A percentile compares a stretch with the other conserved stretches of the same genome.
Conservation (phyloP, 345 rosid genomes). For the Lepidium sativum region DNA sequence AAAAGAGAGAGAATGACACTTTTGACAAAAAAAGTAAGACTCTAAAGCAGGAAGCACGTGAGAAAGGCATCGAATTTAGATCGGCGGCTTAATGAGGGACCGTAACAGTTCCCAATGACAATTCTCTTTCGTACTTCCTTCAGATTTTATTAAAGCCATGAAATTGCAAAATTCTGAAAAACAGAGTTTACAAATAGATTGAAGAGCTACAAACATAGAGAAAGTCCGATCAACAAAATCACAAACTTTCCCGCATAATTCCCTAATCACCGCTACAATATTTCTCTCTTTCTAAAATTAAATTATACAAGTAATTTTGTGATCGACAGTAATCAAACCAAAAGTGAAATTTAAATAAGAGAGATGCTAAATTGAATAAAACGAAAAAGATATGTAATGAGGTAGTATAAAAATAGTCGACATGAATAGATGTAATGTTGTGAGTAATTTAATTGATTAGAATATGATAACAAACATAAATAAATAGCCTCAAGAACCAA, state of each 20-base stretch:
- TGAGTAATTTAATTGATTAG: background rate
- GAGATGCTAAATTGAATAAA: too few relatives aligned
- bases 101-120: conserved; percentile 17
- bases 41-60: conserved; percentile 10
- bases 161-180: too few relatives aligned
- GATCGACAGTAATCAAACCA: too few relatives aligned
- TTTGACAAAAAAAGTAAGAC: too few relatives aligned
- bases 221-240: too few relatives aligned
- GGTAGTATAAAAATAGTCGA: background rate
- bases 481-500: conserved; percentile 15
- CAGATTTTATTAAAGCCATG: background rate
- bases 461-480: conserved; percentile 22
- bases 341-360: too few relatives aligned
- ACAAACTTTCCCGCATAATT: too few relatives aligned
- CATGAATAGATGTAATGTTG: background rate
- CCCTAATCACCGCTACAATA: background rate
- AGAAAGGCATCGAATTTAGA: background rate
- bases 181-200: too few relatives aligned
- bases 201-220: too few relatives aligned
- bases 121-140: background rate
- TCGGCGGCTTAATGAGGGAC: conserved; percentile 18
- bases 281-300: background rate
- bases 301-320: background rate
- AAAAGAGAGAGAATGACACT: too few relatives aligned
- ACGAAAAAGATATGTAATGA: too few relatives aligned